Evolutionary conservation across 2,329 filamentous ascomycete genomes (phyloP).

Genomic region (Ophiostoma angusticollis): DNA sequence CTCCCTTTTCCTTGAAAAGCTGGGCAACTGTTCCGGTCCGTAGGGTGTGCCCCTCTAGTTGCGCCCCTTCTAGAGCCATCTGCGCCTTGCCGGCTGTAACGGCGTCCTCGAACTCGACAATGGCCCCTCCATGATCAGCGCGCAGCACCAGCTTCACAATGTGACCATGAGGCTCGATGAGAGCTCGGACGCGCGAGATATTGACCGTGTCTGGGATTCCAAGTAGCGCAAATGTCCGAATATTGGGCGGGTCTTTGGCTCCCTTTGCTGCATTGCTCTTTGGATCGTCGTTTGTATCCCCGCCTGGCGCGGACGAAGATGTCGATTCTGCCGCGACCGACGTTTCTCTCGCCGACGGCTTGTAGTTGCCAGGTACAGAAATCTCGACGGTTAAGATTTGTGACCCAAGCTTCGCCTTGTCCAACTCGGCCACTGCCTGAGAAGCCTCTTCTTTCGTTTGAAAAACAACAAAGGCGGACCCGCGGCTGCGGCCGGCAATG

Average conservation of each 20-base stretch:
- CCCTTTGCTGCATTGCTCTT: constrained; percentile 12
- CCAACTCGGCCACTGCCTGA: constrained; percentile 51
- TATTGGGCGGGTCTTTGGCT: constrained; percentile 12
- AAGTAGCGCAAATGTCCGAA: constrained; percentile 59
- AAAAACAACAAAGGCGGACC: constrained; percentile 72
- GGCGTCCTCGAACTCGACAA: constrained; percentile 66
- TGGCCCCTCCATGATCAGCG: constrained; percentile 71
- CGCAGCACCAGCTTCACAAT: constrained; percentile 67
- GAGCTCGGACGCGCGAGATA: constrained; percentile 62
- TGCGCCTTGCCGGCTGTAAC: constrained; percentile 59
- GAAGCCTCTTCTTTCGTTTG: constrained; percentile 55
- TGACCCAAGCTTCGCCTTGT: constrained; percentile 57
- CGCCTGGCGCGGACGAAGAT: constrained; percentile 22
- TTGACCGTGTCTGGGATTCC: constrained; percentile 88
- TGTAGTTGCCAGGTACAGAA: constrained; percentile 43
- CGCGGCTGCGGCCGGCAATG: constrained; percentile 55
- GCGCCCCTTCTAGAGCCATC: constrained; percentile 42
- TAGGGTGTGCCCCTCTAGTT: constrained; percentile 38
- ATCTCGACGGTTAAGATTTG: constrained; percentile 55
- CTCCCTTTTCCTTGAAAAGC: constrained; percentile 37
- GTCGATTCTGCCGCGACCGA: constrained; percentile 21
- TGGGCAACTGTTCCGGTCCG: constrained; percentile 42
- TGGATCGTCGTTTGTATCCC: constrained; percentile 27
- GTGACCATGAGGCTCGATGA: constrained; percentile 54
- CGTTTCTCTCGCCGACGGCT: constrained; percentile 34